Base-by-base conservation (phyloP, 139 green algal genomes). In the Microglena sp. region DNA sequence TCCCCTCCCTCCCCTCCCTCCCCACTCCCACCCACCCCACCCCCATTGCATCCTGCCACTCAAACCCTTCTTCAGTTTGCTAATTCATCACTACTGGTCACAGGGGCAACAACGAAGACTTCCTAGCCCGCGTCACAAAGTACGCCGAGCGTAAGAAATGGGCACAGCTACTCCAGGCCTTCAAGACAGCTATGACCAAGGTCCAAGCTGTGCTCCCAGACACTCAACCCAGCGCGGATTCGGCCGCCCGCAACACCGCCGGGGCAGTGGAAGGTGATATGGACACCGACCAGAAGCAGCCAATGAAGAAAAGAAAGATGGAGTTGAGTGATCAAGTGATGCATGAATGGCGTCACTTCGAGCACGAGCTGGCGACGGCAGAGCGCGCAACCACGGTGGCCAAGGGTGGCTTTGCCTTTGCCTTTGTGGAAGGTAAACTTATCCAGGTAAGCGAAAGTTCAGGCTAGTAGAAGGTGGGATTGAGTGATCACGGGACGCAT, bases 391-490 rank as follows among this genome's bases (percentile, higher is more conserved):
- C 80, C 6, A 56, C 79, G 1, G 84, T 82, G n/a, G 83, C 86
- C 0, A 80, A 90, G 53, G 76, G 86, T 55, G 84, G 77, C 54
- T 92, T 96, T 74, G 86, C 92, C 1, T 99, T 98, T 75, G 77
- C 85, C 0, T 99, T 98, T 76, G 71, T 95, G 27, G 94, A 99
- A 74, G 94, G 94, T 5, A 83, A 78, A 36, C 78, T 98, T 7
- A 77, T 95, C 44, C 73, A 85, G n/a, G n/a, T n/a, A n/a, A n/a
- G n/a, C n/a, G n/a, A n/a, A n/a, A n/a, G n/a, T n/a, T n/a, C n/a
- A n/a, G n/a, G n/a, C n/a, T n/a, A n/a, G n/a, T n/a, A n/a, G n/a
- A n/a, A n/a, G n/a, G n/a, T n/a, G n/a, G n/a, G n/a, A n/a, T n/a
- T n/a, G n/a, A n/a, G n/a, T n/a, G n/a, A n/a, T n/a, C n/a, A n/a